Conservation (phyloP, 352 stramenopile species). For the Paralagenidium karlingii region DNA sequence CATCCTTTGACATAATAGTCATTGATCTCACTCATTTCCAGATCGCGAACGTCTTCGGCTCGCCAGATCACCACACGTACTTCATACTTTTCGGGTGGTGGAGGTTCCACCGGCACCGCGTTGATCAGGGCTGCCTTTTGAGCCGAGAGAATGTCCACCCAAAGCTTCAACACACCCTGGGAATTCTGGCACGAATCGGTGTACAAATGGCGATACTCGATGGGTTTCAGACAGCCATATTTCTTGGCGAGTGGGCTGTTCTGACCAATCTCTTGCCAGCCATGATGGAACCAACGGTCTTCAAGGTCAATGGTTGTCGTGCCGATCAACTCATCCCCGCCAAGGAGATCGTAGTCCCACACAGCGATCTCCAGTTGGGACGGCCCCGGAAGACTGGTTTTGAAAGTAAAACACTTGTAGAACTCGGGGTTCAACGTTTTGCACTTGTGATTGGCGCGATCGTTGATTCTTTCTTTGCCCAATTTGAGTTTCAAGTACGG, state of each 20-base stretch:
- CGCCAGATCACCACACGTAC: constrained; percentile 86
- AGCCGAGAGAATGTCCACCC: constrained; percentile 84
- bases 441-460: constrained; percentile 41
- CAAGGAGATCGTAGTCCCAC: constrained; percentile 66
- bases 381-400: constrained; percentile 53
- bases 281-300: constrained; percentile 86
- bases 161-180: constrained; percentile 65
- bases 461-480: constrained; percentile 54
- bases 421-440: constrained; percentile 78
- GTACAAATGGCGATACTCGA: constrained; percentile 83
- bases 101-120: constrained; percentile 52
- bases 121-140: constrained; percentile 50
- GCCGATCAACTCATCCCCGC: constrained; percentile 79
- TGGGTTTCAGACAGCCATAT: constrained; percentile 62
- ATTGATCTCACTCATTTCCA: constrained; percentile 69
- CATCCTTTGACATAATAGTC: constrained; percentile 89
- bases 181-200: constrained; percentile 49
- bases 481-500: constrained; percentile 67
- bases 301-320: constrained; percentile 87
- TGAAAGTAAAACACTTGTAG: constrained; percentile 47
- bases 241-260: neutral
- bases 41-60: constrained; percentile 67
- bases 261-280: constrained; percentile 63
- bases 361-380: constrained; percentile 70
- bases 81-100: constrained; percentile 61